Percentiles rank a stretch among this genome's conserved stretches.
phyloP scores from a whole-genome alignment of 2,329 filamentous ascomycete species.

The Aspergillus fischeri region DNA sequence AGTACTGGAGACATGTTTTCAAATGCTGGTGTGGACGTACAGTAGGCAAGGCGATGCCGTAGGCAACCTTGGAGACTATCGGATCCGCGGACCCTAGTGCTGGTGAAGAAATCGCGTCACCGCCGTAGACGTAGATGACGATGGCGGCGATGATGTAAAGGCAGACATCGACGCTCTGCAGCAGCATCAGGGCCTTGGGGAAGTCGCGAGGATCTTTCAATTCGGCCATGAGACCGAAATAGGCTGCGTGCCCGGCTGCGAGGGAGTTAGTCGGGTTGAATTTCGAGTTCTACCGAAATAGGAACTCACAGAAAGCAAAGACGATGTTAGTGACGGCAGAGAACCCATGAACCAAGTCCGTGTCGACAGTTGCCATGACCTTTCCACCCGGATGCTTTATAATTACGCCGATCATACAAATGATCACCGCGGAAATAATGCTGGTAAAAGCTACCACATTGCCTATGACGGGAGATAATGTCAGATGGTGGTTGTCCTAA shows the following conservation, averaged over 20 bases:
- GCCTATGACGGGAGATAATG: slow-evolving; percentile 34
- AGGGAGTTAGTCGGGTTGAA: slow-evolving; percentile 46
- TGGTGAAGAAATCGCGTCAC: slow-evolving; percentile 58
- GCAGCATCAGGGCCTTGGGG: slow-evolving; percentile 58
- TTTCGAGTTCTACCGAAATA: slow-evolving; percentile 45
- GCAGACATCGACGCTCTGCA: slow-evolving; percentile 56
- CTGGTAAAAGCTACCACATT: slow-evolving; percentile 57
- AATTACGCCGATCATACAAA: slow-evolving; percentile 64
- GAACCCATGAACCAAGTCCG: slow-evolving; percentile 54
- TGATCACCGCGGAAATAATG: slow-evolving; percentile 59
- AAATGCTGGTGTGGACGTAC: slow-evolving; percentile 18
- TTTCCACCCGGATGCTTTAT: slow-evolving; percentile 42
- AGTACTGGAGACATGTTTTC: neutral
- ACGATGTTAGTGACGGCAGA: slow-evolving; percentile 65
- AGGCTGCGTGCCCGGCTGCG: slow-evolving; percentile 60
- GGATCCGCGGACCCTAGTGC: slow-evolving; percentile 60
- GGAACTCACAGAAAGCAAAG: slow-evolving; percentile 59
- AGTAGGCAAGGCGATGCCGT: slow-evolving; percentile 65
- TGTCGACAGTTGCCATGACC: slow-evolving; percentile 36
- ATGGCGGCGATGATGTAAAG: slow-evolving; percentile 64
- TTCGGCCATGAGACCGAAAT: slow-evolving; percentile 64
- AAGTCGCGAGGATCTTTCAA: slow-evolving; percentile 59
- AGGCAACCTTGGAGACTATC: slow-evolving; percentile 60
- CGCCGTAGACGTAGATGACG: slow-evolving; percentile 65
- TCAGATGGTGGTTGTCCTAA: slow-evolving; percentile 15